phyloP scores from a whole-genome alignment of 345 rosid genomes.

The Euphorbia peplus region DNA sequence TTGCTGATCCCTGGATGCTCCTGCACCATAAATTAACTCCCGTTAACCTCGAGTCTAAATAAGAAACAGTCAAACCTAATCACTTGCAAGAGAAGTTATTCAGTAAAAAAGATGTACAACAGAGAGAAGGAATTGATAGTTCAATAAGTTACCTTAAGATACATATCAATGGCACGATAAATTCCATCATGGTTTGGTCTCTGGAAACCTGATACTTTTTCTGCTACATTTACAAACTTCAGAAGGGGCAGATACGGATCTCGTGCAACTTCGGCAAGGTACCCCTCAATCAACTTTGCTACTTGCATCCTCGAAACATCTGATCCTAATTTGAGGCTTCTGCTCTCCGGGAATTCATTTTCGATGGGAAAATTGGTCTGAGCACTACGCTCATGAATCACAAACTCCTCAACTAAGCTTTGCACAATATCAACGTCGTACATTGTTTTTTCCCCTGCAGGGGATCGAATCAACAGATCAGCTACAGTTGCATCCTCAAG shows the following conservation, averaged over 20 bases:
- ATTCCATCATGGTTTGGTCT: slow-evolving; percentile 32
- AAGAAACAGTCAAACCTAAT: too few species aligned
- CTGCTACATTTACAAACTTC: slow-evolving; percentile 29
- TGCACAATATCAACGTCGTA: slow-evolving; percentile 27
- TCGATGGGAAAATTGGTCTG: slow-evolving; percentile 9
- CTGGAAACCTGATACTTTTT: slow-evolving; percentile 25
- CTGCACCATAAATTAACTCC: slow-evolving; percentile 13
- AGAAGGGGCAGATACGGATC: slow-evolving; percentile 27
- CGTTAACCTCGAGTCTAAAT: too few species aligned
- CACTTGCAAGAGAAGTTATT: not conserved
- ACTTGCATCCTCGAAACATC: slow-evolving; percentile 28
- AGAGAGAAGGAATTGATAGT: not conserved
- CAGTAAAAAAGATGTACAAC: too few species aligned
- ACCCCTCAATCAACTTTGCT: slow-evolving; percentile 32
- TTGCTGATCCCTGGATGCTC: slow-evolving; percentile 36
- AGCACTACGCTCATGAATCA: not conserved
- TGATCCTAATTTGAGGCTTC: slow-evolving; percentile 21
- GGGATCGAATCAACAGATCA: slow-evolving; percentile 33
- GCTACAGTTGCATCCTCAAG: slow-evolving; percentile 25
- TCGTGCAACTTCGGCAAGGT: slow-evolving; percentile 31
- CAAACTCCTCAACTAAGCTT: slow-evolving; percentile 27
- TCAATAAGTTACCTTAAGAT: slow-evolving; percentile 27
- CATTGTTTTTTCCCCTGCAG: slow-evolving; percentile 21
- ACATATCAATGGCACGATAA: slow-evolving; percentile 32
- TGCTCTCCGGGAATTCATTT: slow-evolving; percentile 17